Evolutionary conservation across 768 basidiomycete species (phyloP), one percentile per base, ranked within the genome.

Genomic region (Termitomyces sp.): DNA sequence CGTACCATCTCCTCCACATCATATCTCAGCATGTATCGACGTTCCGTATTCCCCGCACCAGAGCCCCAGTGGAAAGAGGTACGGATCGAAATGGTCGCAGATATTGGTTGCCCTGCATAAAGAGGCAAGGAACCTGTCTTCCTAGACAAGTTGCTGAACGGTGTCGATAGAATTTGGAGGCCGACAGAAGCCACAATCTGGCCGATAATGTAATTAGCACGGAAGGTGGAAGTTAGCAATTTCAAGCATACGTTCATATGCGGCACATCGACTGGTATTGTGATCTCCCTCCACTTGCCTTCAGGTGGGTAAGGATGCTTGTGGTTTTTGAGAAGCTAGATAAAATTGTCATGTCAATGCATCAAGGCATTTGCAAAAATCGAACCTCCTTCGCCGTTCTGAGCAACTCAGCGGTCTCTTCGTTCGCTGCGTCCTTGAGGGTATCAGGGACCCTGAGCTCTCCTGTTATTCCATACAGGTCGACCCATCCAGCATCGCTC

Each of bases 51-150:
- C 32, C 68, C 66, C 55, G 76, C 68, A 60, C 62, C 72, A 6
- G 77, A 73, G 32, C 85, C 79, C 93, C 93, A 95, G 58, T 87
- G 84, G 64, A 91, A 87, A 3, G 87, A 85, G 0, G 88, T 90
- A 35, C 74, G 74, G 26, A 98, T 81, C 1, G 73, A 76, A 34
- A 97, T 69, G 11, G 73, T 74, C 1, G 85, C 84, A 17, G 81
- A 73, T n/a, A 96, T 79, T 0, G 93, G 90, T 62, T 95, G 90
- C 0, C 95, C 95, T 22, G 94, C 93, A 63, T 91, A 94, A 60
- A 89, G 71, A 2, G 79, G 74, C 4, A 70, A 65, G 14, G 67
- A 53, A 43, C 68, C 65, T 64, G 64, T 34, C 53, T 48, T 37
- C 63, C 58, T 22, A 53, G 56, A 41, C 60, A 63, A 37, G 60